phyloP scores from a whole-genome alignment of 306 rosid species.

The Oxytropis ochrocephala region DNA sequence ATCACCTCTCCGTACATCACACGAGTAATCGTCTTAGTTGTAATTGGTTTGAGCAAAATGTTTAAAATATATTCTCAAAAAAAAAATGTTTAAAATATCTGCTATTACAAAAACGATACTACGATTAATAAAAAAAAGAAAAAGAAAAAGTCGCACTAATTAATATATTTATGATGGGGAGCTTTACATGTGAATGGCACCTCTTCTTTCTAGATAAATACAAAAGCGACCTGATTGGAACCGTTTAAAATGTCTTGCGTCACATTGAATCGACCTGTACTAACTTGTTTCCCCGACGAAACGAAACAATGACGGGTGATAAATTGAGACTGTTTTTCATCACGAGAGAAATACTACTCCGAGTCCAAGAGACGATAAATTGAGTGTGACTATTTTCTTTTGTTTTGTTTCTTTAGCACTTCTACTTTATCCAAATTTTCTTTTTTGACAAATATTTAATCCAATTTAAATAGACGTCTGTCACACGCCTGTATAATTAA shows the following conservation, averaged over 20 bases:
- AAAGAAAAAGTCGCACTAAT: not conserved
- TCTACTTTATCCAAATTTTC: not conserved
- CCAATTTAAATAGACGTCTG: slow-evolving; percentile 44
- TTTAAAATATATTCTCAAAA: too few species aligned
- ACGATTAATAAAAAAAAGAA: too few species aligned
- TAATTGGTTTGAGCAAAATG: too few species aligned
- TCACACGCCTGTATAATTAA: slow-evolving; percentile 44
- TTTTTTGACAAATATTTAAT: too few species aligned
- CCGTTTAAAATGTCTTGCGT: slow-evolving; percentile 65
- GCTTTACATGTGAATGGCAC: slow-evolving; percentile 32
- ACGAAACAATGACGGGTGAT: slow-evolving; percentile 30
- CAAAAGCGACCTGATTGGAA: slow-evolving; percentile 61
- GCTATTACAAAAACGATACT: too few species aligned
- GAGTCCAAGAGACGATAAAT: not conserved
- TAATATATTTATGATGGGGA: slow-evolving; percentile 27
- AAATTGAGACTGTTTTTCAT: not conserved
- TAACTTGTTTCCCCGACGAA: slow-evolving; percentile 38
- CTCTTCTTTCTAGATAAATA: slow-evolving; percentile 36
- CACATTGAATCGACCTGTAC: slow-evolving; percentile 52
- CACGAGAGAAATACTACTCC: slow-evolving; percentile 8
- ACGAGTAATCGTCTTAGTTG: too few species aligned
- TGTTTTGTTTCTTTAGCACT: not conserved
- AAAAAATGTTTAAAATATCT: too few species aligned
- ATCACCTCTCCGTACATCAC: too few species aligned
- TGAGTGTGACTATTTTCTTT: not conserved